These are phyloP conservation scores for Mycena kentingensis DNA, from an alignment of 768 basidiomycete species.

Conservation along the genomic window DNA sequence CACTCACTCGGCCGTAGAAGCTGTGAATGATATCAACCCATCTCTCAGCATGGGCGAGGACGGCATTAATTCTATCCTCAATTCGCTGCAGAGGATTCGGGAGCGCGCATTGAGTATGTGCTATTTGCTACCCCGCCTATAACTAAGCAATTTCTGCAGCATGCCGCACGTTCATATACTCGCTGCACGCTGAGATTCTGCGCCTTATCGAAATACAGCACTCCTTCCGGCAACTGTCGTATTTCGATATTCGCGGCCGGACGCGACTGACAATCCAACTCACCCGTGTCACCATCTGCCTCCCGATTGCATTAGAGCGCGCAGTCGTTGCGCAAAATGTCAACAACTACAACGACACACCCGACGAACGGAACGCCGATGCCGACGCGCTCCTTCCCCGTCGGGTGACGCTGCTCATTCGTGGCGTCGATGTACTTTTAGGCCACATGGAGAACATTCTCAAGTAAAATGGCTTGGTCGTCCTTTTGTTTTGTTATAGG, in stretches of 20 bases:
- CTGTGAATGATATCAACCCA: conserved; percentile 80
- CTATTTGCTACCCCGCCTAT: not conserved
- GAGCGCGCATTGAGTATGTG: conserved; percentile 71
- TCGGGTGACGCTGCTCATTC: conserved; percentile 59
- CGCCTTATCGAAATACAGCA: conserved; percentile 82
- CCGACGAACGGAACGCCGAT: conserved; percentile 2
- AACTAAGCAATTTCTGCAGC: conserved; percentile 41
- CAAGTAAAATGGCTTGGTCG: conserved; percentile 26
- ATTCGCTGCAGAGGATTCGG: conserved; percentile 68
- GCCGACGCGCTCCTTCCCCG: conserved; percentile 50
- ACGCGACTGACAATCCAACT: conserved; percentile 76
- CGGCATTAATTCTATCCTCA: conserved; percentile 73
- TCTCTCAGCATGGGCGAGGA: conserved; percentile 77
- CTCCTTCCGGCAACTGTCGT: conserved; percentile 72
- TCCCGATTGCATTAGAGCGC: conserved; percentile 73
- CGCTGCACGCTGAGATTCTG: conserved; percentile 71
- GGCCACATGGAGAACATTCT: conserved; percentile 66
- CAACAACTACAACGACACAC: conserved; percentile 13
- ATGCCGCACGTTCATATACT: conserved; percentile 74
- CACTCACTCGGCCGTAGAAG: conserved; percentile 42
- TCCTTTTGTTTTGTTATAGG: conserved; percentile 1
- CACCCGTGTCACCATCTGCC: conserved; percentile 71
- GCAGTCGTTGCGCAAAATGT: conserved; percentile 56
- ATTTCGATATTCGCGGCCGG: conserved; percentile 75
- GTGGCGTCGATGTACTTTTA: conserved; percentile 60